These are phyloP conservation scores for Moesziomyces antarcticus DNA, from an alignment of 1,284 basidiomycete species.

Conservation along the genomic window DNA sequence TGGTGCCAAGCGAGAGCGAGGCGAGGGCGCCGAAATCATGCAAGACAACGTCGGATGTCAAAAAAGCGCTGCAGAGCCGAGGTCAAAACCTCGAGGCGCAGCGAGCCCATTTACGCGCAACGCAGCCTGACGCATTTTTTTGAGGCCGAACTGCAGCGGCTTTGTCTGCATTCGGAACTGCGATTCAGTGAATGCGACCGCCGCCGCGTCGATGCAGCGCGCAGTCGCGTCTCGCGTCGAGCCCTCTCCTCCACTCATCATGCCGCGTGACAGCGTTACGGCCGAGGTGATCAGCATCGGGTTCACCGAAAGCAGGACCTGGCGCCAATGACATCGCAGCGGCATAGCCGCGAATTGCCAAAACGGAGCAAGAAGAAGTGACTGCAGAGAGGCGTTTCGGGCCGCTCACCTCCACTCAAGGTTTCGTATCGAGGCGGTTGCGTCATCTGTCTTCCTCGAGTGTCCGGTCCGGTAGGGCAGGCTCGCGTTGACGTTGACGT, in stretches of 20 bases:
- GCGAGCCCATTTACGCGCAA: not conserved
- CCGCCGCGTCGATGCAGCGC: not conserved
- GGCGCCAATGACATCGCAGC: too few relatives aligned
- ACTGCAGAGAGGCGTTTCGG: too few relatives aligned
- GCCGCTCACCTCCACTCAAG: not conserved
- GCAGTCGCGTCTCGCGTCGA: not conserved
- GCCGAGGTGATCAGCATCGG: not conserved
- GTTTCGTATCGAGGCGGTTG: not conserved
- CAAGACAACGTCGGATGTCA: not conserved
- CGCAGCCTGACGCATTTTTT: too few relatives aligned
- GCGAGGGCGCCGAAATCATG: not conserved
- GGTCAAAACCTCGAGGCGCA: not conserved
- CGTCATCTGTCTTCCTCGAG: not conserved
- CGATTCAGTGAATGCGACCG: not conserved
- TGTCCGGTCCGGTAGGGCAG: not conserved
- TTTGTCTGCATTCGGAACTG: not conserved
- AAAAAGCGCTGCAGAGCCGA: not conserved
- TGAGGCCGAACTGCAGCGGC: not conserved
- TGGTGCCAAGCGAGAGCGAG: not conserved
- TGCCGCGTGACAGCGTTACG: too few relatives aligned
- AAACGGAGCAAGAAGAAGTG: too few relatives aligned
- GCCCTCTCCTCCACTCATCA: too few relatives aligned
- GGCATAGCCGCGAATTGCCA: too few relatives aligned
- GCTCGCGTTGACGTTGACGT: too few relatives aligned
- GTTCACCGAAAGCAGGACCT: not conserved